Evolutionary conservation across 148 eudicot genomes (phyloP), one percentile per base, ranked within the genome.

Genomic region (Rhododendron molle): DNA sequence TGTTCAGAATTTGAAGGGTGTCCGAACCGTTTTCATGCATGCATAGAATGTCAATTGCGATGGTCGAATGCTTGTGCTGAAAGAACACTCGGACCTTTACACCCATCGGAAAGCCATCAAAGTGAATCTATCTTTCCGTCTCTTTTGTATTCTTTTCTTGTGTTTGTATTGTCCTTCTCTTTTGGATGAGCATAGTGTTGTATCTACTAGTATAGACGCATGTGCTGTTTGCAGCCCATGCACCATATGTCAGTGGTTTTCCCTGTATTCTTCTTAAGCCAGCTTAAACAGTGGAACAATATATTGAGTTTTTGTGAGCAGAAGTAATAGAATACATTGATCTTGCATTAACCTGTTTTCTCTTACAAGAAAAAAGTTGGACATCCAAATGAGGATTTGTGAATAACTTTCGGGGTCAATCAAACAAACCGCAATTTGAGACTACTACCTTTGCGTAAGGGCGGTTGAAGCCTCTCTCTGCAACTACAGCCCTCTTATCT

Each of bases 381-480:
- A 54, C 81, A 80, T 71, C 49, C 72, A 38, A 58, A 72, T 50
- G 43, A 32, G 79, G 65, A 34, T 49, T 52, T 26, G 36, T n/a
- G 28, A 74, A 10, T n/a, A 28, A 69, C 82, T 82, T 83, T 72
- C 72, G 62, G 40, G 28, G 46, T 90, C 87, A 93, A 77, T 88
- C 92, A 36, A 94, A 83, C 85, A 94, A 89, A 43, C 98, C 99
- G 52, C 99, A 96, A 80, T 96, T 95, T 12, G 94, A 92, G 82
- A 95, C 89, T 13, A 89, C 67, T 76, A 96, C 94, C 87, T 95
- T 96, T 1, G 98, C 90, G 86, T 96, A 96, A 30, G 98, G 99
- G 56, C 99, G 91, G 86, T 96, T 96, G 90, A 96, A 96, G 7
- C 99, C 99, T 89, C 98, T 90, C 81, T 96, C 99, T 60, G 99